Evolutionary conservation across 345 rosid species (phyloP).

Genomic region (Salix suchowensis): DNA sequence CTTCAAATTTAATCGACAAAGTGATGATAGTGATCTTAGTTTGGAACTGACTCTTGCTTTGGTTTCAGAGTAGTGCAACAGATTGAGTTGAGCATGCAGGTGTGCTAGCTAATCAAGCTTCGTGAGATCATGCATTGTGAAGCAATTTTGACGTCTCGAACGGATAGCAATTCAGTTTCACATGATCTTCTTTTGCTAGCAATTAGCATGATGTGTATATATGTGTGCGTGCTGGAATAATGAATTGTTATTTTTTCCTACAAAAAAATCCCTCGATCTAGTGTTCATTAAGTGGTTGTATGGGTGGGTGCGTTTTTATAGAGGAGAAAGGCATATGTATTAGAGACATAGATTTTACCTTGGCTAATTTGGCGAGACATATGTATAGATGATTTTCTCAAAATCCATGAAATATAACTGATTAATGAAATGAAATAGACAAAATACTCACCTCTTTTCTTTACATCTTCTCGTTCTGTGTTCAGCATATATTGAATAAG

Average conservation of each 20-base stretch:
- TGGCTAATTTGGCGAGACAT: not conserved
- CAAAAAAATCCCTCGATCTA: not conserved
- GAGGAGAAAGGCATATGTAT: not conserved
- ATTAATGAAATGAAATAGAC: not conserved
- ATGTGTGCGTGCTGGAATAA: not conserved
- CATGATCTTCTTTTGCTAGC: not conserved
- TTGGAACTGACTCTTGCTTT: constrained; percentile 39
- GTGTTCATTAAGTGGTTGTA: no score
- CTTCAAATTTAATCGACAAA: constrained; percentile 1
- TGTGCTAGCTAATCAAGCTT: not conserved
- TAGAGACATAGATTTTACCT: not conserved
- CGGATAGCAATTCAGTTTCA: not conserved
- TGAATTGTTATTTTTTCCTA: not conserved
- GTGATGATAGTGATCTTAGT: not conserved
- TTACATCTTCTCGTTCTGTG: not conserved
- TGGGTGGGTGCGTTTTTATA: not conserved
- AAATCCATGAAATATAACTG: not conserved
- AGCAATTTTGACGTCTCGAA: not conserved
- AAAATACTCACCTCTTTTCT: not conserved
- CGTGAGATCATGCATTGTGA: not conserved
- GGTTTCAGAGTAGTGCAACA: not conserved
- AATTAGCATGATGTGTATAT: not conserved
- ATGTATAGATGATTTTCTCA: not conserved
- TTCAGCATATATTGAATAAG: not conserved
- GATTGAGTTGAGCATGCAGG: not conserved